Percentiles rank a stretch among this genome's conserved stretches.
phyloP scores from a whole-genome alignment of 768 basidiomycete genomes.

The Rubroboletus satanas region DNA sequence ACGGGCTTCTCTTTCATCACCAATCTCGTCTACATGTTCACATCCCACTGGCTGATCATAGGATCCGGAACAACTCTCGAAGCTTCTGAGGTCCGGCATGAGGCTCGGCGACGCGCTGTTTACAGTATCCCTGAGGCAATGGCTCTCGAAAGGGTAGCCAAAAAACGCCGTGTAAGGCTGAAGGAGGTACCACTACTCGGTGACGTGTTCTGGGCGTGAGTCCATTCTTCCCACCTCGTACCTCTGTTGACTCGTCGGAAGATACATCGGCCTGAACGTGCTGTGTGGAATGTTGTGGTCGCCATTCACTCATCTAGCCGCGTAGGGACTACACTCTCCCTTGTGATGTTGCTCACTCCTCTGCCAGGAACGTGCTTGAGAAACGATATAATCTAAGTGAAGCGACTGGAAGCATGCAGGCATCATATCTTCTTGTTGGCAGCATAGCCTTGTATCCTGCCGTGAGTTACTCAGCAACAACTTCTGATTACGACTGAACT shows the following conservation, averaged over 20 bases:
- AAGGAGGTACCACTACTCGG: constrained; percentile 62
- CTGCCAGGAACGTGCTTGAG: constrained; percentile 65
- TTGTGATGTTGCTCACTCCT: constrained; percentile 1
- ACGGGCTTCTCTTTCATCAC: constrained; percentile 63
- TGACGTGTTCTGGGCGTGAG: constrained; percentile 77
- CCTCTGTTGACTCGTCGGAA: constrained; percentile 24
- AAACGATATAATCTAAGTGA: constrained; percentile 60
- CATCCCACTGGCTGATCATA: constrained; percentile 61
- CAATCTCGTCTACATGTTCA: constrained; percentile 63
- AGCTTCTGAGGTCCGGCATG: constrained; percentile 55
- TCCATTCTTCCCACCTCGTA: neutral
- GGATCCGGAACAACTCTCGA: constrained; percentile 62
- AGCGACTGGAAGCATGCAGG: constrained; percentile 54
- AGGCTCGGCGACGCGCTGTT: constrained; percentile 45
- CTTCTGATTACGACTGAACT: neutral
- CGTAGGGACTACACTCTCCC: constrained; percentile 43
- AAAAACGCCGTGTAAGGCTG: constrained; percentile 59
- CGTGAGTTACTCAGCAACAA: constrained; percentile 36
- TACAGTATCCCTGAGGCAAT: constrained; percentile 53
- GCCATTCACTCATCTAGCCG: constrained; percentile 71
- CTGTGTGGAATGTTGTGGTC: constrained; percentile 75
- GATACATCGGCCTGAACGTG: constrained; percentile 72
- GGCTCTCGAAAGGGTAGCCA: constrained; percentile 61
- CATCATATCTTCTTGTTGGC: constrained; percentile 69
- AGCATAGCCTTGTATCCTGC: constrained; percentile 67